Conservation (phyloP, 345 rosid species). For the Tarenaya hassleriana region DNA sequence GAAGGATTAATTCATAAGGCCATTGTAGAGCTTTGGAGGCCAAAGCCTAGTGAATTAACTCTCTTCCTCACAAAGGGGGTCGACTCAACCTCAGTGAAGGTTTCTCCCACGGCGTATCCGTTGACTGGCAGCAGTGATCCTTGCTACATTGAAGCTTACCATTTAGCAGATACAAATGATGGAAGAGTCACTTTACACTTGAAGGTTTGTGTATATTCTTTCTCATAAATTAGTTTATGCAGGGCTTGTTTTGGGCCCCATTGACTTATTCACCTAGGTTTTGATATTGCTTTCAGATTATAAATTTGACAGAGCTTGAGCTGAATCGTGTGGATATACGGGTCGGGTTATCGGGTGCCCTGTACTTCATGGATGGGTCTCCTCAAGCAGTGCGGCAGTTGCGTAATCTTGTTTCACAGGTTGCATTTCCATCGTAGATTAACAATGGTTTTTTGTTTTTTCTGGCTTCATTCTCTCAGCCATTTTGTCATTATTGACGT, state of each 20-base stretch:
- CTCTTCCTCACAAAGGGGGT: conserved; percentile 73
- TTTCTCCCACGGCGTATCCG: conserved; percentile 68
- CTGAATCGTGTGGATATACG: conserved; percentile 85
- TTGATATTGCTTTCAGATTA: conserved; percentile 47
- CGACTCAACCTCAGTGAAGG: conserved; percentile 63
- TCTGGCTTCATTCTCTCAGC: neutral
- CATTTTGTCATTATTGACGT: conserved; percentile 11
- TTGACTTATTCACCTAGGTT: conserved; percentile 3
- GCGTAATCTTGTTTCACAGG: conserved; percentile 93
- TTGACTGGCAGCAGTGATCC: conserved; percentile 98
- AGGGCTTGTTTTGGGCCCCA: conserved; percentile 2
- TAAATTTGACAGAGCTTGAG: conserved; percentile 90
- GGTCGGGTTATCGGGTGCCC: conserved; percentile 90
- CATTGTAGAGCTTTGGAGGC: conserved; percentile 98
- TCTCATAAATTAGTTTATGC: conserved; percentile 18
- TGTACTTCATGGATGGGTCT: conserved; percentile 95
- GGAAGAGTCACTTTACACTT: conserved; percentile 89
- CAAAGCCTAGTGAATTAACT: conserved; percentile 80
- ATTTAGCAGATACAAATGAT: conserved; percentile 92
- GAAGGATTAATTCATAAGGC: conserved; percentile 96
- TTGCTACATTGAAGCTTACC: conserved; percentile 91
- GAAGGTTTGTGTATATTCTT: conserved; percentile 46
- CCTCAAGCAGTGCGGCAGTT: conserved; percentile 94
- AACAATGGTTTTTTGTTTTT: conserved; percentile 15
- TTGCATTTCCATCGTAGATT: conserved; percentile 29